Evolutionary conservation across 2,329 filamentous ascomycete genomes (phyloP).

Genomic region (Aspergillus chevalieri): DNA sequence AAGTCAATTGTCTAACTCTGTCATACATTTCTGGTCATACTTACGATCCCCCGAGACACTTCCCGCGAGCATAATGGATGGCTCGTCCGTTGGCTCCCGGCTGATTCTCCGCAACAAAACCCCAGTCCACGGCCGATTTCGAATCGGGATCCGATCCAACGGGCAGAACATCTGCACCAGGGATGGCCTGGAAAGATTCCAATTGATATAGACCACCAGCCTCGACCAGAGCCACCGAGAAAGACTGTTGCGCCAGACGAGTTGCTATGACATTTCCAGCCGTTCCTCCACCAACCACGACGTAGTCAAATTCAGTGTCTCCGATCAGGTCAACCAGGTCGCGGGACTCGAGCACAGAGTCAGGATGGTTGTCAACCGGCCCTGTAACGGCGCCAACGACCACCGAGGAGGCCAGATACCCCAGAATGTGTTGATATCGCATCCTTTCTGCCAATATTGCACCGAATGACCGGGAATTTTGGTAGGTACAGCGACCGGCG

Average conservation of each 20-base stretch:
- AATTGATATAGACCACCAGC: conserved; percentile 24
- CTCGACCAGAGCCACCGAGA: conserved; percentile 23
- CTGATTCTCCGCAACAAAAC: conserved; percentile 15
- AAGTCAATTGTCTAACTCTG: neutral
- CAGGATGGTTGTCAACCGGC: too few relatives aligned
- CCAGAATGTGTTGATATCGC: too few relatives aligned
- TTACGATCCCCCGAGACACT: conserved; percentile 23
- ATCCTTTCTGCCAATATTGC: too few relatives aligned
- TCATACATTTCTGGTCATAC: conserved; percentile 1
- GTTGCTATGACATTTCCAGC: conserved; percentile 20
- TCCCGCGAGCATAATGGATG: conserved; percentile 23
- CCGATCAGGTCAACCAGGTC: too few relatives aligned
- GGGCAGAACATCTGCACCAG: conserved; percentile 13
- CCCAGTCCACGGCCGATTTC: conserved; percentile 16
- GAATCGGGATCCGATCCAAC: conserved; percentile 19
- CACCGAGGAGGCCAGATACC: too few relatives aligned
- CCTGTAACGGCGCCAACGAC: too few relatives aligned
- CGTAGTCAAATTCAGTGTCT: conserved; percentile 16
- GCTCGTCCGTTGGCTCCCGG: conserved; percentile 18
- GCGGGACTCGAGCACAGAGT: neutral
- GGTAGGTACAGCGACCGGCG: too few relatives aligned
- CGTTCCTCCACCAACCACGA: conserved; percentile 23
- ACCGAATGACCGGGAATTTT: too few relatives aligned
- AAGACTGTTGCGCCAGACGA: conserved; percentile 17
- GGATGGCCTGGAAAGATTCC: conserved; percentile 12